phyloP scores from a whole-genome alignment of 371 early-diverging fungal species.

The Quaeritorhiza haematococci region DNA sequence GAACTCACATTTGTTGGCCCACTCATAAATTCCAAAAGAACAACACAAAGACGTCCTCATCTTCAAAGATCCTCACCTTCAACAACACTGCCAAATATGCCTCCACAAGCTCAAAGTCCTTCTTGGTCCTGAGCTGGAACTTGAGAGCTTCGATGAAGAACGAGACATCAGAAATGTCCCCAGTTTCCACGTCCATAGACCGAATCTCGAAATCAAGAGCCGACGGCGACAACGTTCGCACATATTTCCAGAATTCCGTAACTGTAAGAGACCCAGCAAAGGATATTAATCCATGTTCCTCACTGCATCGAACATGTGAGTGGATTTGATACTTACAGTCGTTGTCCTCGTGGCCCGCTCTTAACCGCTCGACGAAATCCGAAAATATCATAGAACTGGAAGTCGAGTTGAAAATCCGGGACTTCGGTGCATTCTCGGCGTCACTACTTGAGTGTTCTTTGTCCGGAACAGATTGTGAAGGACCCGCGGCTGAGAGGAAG shows the following conservation, averaged over 20 bases:
- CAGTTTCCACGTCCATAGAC: slow-evolving; percentile 46
- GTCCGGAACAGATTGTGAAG: no score
- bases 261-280: slow-evolving; percentile 26
- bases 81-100: slow-evolving; percentile 73
- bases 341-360: slow-evolving; percentile 40
- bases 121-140: slow-evolving; percentile 53
- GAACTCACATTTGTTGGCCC: slow-evolving; percentile 33
- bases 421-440: no score
- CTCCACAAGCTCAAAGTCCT: slow-evolving; percentile 83
- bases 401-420: no score
- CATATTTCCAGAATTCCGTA: slow-evolving; percentile 51
- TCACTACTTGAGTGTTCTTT: no score
- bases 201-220: slow-evolving; percentile 82
- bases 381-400: slow-evolving; percentile 49
- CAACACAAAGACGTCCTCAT: neutral
- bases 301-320: no score
- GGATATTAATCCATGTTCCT: slow-evolving; percentile 17
- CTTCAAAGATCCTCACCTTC: slow-evolving; percentile 24
- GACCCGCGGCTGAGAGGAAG: slow-evolving; percentile 80
- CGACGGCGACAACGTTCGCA: slow-evolving; percentile 73
- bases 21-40: neutral
- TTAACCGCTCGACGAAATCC: slow-evolving; percentile 52
- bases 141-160: slow-evolving; percentile 60
- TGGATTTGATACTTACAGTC: slow-evolving; percentile 46
- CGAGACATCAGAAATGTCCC: slow-evolving; percentile 49